Base-by-base conservation (phyloP, 805 yeast genomes). In the Cyberlindnera meyerae region DNA sequence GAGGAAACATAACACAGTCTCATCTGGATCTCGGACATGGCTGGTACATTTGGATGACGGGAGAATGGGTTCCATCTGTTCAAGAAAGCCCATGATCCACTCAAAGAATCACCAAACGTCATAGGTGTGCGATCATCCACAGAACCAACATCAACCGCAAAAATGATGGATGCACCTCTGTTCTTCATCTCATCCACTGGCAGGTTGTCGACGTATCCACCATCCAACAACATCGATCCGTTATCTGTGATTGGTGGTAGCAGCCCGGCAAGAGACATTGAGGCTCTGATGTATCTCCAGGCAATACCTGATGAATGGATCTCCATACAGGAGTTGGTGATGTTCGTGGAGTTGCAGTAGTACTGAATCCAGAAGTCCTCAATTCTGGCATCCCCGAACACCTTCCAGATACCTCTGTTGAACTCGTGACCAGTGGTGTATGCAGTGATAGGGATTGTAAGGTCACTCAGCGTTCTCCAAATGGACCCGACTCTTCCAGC, bases 381-480 rank as follows among this genome's bases (percentile, higher is more conserved):
- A 47, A 90, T 87, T 51, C 96, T 79, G 11, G 80, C 73, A 45
- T 86, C 90, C 1, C 97, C 97, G 63, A 90, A 84, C 0, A 86
- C 77, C 58, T 93, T 90, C 96, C 97, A 93, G n/a, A 90, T 77
- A 33, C 98, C 97, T 48, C 97, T 70, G 59, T 90, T 90, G 61
- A 90, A 90, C 58, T 88, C 97, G 60, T 93, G 96, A 1, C 98
- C 98, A 1, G 98, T 93, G 9, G 95, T 84, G 55, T 94, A 90
- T 1, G 97, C 82, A 0, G 96, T 88, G 2, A 86, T 79, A 0
- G 98, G 98, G 58, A 89, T 83, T 0, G 98, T 90, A 50, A 93
- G 61, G 57, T 90, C 98, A 21, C 84, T 62, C 3, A 82, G 42
- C 53, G 83, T 76, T 49, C 97, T 69, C 98, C 98, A 90, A 4